Evolutionary conservation across 495 filamentous ascomycete genomes (phyloP).

Genomic region (Neurospora sublineolata): DNA sequence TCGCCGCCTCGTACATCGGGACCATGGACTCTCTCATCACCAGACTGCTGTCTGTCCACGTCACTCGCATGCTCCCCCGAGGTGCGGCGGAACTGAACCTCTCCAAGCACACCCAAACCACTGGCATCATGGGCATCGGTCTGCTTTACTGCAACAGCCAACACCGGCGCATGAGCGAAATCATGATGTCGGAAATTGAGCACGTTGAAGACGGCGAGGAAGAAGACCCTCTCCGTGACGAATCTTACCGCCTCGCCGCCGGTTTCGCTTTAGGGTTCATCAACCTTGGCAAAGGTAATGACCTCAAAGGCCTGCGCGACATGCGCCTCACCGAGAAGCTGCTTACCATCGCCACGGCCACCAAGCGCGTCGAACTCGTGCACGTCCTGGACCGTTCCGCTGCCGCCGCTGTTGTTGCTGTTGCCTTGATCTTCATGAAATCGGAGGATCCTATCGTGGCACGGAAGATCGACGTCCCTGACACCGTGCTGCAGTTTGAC

Average conservation of each 20-base stretch:
- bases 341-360: conserved; percentile 69
- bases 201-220: conserved; percentile 58
- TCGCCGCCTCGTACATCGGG: conserved; percentile 86
- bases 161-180: conserved; percentile 95
- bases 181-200: conserved; percentile 96
- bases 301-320: conserved; percentile 80
- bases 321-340: conserved; percentile 88
- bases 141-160: conserved; percentile 90
- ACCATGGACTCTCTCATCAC: conserved; percentile 95
- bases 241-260: conserved; percentile 88
- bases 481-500: conserved; percentile 81
- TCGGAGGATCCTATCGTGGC: conserved; percentile 82
- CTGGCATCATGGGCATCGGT: conserved; percentile 94
- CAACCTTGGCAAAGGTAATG: conserved; percentile 81
- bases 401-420: conserved; percentile 75
- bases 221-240: conserved; percentile 73
- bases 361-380: conserved; percentile 76
- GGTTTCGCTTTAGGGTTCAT: conserved; percentile 92
- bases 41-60: conserved; percentile 91
- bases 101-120: conserved; percentile 87
- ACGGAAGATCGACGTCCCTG: conserved; percentile 83
- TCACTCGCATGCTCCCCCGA: conserved; percentile 82
- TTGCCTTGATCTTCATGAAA: conserved; percentile 97
- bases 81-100: conserved; percentile 91
- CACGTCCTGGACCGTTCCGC: conserved; percentile 89